phyloP scores from a whole-genome alignment of 2,329 filamentous ascomycete genomes.

The Cladosporium austrohemisphaericum region DNA sequence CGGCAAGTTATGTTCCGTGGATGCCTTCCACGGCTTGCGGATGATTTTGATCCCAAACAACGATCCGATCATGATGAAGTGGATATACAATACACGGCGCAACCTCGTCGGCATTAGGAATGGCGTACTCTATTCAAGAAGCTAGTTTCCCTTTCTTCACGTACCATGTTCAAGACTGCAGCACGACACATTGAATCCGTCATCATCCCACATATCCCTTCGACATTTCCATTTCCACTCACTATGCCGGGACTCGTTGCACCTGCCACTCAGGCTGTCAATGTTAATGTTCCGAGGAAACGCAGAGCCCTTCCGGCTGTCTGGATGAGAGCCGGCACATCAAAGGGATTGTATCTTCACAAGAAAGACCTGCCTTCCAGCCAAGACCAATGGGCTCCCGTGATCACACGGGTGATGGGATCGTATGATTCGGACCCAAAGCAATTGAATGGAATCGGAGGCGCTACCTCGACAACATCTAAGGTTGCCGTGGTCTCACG shows the following conservation, averaged over 20 bases:
- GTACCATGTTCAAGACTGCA: slow-evolving; percentile 17
- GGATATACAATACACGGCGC: neutral
- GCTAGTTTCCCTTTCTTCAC: neutral
- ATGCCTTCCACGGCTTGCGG: neutral
- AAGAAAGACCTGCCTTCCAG: slow-evolving; percentile 31
- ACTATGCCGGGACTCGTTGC: slow-evolving; percentile 15
- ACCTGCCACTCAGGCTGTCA: neutral
- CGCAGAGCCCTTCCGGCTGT: slow-evolving; percentile 31
- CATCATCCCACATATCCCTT: slow-evolving; percentile 13
- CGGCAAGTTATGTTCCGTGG: slow-evolving; percentile 5
- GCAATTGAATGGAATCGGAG: slow-evolving; percentile 26
- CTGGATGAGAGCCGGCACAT: slow-evolving; percentile 40
- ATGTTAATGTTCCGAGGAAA: slow-evolving; percentile 8
- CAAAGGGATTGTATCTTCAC: slow-evolving; percentile 40
- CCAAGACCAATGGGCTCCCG: slow-evolving; percentile 27
- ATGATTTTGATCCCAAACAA: neutral
- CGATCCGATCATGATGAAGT: neutral
- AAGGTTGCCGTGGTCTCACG: slow-evolving; percentile 23
- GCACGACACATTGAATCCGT: slow-evolving; percentile 14
- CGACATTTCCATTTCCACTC: neutral
- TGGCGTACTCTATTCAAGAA: neutral
- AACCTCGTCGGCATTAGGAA: slow-evolving; percentile 5
- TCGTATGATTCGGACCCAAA: slow-evolving; percentile 27
- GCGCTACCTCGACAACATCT: slow-evolving; percentile 25
- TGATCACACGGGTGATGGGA: slow-evolving; percentile 34